Base-by-base conservation (phyloP, 495 filamentous ascomycete species). In the Opeltia flavorubescens region DNA sequence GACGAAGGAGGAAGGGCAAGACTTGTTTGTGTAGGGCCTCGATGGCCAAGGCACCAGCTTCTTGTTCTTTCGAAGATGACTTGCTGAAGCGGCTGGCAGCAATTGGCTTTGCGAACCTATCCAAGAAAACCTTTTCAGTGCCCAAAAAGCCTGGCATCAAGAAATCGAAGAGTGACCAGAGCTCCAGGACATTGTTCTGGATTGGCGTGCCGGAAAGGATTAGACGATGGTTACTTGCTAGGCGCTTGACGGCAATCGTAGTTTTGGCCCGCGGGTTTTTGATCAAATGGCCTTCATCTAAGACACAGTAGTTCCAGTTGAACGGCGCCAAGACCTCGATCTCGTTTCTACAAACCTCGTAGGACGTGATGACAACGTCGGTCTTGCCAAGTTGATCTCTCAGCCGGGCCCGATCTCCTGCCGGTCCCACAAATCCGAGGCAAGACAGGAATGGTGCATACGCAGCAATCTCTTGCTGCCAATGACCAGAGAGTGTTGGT, bases 121-220 rank as follows among this genome's bases (percentile, higher is more conserved):
- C 93, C 35, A 94, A 68, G 72, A 98, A 98, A 23, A 98, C 89
- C 63, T 95, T 96, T 57, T 98, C 91, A 0, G 91, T 86, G n/a
- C 91, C 91, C 6, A 98, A 68, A 72, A 98, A 98, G 5, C 91
- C 93, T 4, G 91, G 91, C 91, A 98, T 98, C 49, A 98, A 66
- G 68, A 98, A 98, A 63, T 98, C 91, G 56, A 98, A 96, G 5
- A 98, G 75, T 0, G 93, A 96, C 91, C 91, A 98, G n/a, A 98
- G 71, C 58, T 98, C 91, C 6, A 95, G 72, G 17, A 98, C 82
- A 60, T 96, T 98, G 64, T 98, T 98, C 61, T 98, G 91, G 56
- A 98, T 98, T 0, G 91, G 91, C 2, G 91, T 98, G 34, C 91
- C 91, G 11, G 91, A 96, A 4, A 98, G 75, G 51, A 98, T 96